Evolutionary conservation across 305 asterid species (phyloP).

Genomic region (Petunia hybrid): DNA sequence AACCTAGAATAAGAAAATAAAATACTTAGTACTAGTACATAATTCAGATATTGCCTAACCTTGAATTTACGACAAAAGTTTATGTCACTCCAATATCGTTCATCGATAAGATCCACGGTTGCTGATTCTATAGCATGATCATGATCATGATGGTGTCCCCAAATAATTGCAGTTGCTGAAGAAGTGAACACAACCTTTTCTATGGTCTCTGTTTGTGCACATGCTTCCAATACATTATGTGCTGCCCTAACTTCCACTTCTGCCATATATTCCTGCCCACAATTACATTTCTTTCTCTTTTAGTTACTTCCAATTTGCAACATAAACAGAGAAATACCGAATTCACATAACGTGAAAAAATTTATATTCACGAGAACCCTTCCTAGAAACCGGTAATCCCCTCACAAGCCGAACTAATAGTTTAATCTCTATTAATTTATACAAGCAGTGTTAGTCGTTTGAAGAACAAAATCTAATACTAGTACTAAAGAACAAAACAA

Average conservation of each 20-base stretch:
- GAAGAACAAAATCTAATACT: too few species aligned
- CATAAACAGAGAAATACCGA: neutral
- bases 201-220: conserved; percentile 87
- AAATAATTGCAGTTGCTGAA: conserved; percentile 81
- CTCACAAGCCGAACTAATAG: too few species aligned
- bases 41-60: neutral
- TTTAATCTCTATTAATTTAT: too few species aligned
- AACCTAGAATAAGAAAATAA: too few species aligned
- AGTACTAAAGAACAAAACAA: too few species aligned
- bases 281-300: neutral
- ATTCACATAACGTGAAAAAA: too few species aligned
- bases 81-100: conserved; percentile 70
- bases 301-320: neutral
- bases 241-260: conserved; percentile 97
- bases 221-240: conserved; percentile 92
- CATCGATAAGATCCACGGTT: conserved; percentile 50
- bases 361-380: too few species aligned
- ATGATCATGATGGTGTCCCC: conserved; percentile 57
- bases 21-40: too few species aligned
- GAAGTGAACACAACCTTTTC: conserved; percentile 86
- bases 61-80: conserved; percentile 45
- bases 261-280: conserved; percentile 67
- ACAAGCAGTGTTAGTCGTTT: too few species aligned
- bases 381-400: too few species aligned
- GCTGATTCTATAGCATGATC: neutral